These are phyloP conservation scores for Dactylellina haptotyla DNA, from an alignment of 2,329 filamentous ascomycete species.

Conservation along the genomic window DNA sequence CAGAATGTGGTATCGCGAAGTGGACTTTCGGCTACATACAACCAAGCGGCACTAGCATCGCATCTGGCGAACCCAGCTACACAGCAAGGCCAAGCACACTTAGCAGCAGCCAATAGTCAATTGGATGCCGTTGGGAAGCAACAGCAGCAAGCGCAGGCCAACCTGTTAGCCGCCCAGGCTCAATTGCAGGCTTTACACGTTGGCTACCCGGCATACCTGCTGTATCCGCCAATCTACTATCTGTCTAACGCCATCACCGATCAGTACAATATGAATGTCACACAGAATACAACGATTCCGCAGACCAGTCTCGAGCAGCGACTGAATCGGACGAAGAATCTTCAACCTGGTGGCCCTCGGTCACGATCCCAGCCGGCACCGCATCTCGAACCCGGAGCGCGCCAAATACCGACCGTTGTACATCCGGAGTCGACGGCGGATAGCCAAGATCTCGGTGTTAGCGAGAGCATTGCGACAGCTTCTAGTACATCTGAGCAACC, in stretches of 20 bases:
- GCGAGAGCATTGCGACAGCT: conserved; percentile 45
- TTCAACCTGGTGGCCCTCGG: conserved; percentile 46
- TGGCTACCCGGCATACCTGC: conserved; percentile 34
- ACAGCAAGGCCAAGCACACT: conserved; percentile 15
- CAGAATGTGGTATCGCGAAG: conserved; percentile 30
- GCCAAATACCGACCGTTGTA: conserved; percentile 39
- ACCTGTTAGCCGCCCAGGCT: conserved; percentile 32
- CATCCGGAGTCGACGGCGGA: conserved; percentile 37
- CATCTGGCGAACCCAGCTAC: background rate
- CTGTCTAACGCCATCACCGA: conserved; percentile 14
- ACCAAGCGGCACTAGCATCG: conserved; percentile 6
- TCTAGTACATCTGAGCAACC: conserved; percentile 51
- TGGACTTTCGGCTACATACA: conserved; percentile 17
- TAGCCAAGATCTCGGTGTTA: conserved; percentile 30
- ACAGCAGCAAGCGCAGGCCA: conserved; percentile 40
- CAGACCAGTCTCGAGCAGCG: conserved; percentile 45
- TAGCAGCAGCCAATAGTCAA: conserved; percentile 18
- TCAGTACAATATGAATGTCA: conserved; percentile 26
- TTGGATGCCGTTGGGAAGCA: conserved; percentile 38
- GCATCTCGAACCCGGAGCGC: conserved; percentile 33
- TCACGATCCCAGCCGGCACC: conserved; percentile 48
- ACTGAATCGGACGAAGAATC: conserved; percentile 50
- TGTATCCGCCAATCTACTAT: conserved; percentile 26
- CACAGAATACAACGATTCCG: conserved; percentile 16
- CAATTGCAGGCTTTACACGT: conserved; percentile 27